Base-by-base conservation (phyloP, 352 stramenopile species). In the Pythium brassicae region DNA sequence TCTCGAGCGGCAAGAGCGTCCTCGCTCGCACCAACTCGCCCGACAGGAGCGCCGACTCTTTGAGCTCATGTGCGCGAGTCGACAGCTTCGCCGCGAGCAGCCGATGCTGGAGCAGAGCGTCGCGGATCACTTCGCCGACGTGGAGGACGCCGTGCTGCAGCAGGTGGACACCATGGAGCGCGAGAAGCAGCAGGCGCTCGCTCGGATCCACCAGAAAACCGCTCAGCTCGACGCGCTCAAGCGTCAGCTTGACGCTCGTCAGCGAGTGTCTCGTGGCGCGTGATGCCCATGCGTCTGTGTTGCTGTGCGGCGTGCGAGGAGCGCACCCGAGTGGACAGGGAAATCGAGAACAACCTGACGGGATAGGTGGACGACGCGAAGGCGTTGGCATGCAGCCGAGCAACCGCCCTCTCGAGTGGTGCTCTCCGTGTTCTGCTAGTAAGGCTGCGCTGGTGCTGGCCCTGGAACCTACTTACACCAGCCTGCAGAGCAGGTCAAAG, bases 161-260 rank as follows among this genome's bases (percentile, higher is more conserved):
- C 45, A 55, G 4, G 34, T 62, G 23, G 55, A 62, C 15, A 37
- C 27, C 23, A 62, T 62, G 55, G 47, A 56, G 29, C n/a, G 8
- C 2, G 55, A 56, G 48, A 62, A 62, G 22, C 35, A 42, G 23
- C 22, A 45, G 10, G 20, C 27, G 26, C 37, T 56, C 26, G 37
- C 49, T 47, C 55, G 46, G 37, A 62, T 56, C 22, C 55, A 62
- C 14, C 34, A 48, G 26, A 61, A 61, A 48, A 37, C 55, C 20
- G 27, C 17, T 15, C 34, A 26, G 35, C 55, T 61, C 14, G 35
- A 40, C 3, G 20, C 12, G n/a, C 22, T 61, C 4, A 61, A 61
- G 20, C 25, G 40, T 3, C 40, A 53, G 19, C 48, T 61, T 17
- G 55, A 61, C 40, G 51, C 20, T 42, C 20, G 15, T 9, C 29